Conservation (phyloP, 2,329 filamentous ascomycete genomes). For the Colletotrichum graminicola region DNA sequence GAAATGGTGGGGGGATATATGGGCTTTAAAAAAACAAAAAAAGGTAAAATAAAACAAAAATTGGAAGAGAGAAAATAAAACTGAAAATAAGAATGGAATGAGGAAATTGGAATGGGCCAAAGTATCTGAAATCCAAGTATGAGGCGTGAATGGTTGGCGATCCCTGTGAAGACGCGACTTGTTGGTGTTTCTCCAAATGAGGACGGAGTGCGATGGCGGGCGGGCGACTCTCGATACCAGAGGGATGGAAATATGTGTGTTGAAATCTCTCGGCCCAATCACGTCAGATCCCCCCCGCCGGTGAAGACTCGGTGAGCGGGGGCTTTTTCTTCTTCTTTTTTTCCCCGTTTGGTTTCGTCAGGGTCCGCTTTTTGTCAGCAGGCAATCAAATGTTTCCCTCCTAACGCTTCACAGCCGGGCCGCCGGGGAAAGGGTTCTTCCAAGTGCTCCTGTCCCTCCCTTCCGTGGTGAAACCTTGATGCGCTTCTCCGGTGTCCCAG, state of each 20-base stretch:
- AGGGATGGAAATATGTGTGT: constrained; percentile 26
- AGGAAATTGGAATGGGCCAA: neutral
- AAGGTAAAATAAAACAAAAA: too few relatives aligned
- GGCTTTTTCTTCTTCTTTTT: neutral
- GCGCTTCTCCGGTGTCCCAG: too few relatives aligned
- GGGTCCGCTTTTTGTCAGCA: constrained; percentile 13
- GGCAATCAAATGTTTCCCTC: neutral
- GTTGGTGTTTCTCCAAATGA: neutral
- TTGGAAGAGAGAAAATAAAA: neutral
- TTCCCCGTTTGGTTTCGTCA: neutral
- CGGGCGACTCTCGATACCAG: neutral
- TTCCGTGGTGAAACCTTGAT: too few relatives aligned
- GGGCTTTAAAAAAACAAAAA: neutral
- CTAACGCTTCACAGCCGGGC: neutral
- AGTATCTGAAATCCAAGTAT: neutral
- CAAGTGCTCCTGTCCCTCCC: neutral
- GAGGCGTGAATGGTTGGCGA: neutral
- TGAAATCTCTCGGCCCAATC: constrained; percentile 35
- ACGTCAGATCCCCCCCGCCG: constrained; percentile 35
- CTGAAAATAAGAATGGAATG: neutral
- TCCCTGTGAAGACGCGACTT: neutral
- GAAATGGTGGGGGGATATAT: neutral
- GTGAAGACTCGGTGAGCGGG: constrained; percentile 24
- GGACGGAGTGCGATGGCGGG: neutral
- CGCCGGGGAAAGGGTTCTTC: neutral